Conservation (phyloP, 495 filamentous ascomycete species). For the Choiromyces venosus region DNA sequence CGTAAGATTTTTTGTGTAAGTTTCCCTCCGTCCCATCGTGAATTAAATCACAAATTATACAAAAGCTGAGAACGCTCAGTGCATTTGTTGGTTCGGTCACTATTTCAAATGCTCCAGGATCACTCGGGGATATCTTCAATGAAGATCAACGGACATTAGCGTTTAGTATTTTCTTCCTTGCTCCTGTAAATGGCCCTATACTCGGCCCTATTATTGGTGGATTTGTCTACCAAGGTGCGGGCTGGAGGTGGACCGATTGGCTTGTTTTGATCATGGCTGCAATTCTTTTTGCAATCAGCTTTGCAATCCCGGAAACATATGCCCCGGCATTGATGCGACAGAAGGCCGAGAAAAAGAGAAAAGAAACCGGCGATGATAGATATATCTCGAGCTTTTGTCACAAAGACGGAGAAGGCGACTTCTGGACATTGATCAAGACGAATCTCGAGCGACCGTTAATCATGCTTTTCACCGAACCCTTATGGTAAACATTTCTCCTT, state of each 20-base stretch:
- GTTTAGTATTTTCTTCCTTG: constrained; percentile 70
- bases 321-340: constrained; percentile 63
- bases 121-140: constrained; percentile 71
- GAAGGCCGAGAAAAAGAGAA: constrained; percentile 62
- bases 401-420: constrained; percentile 39
- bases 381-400: constrained; percentile 36
- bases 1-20: constrained; percentile 64
- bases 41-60: not conserved
- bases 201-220: constrained; percentile 59
- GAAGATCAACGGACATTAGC: constrained; percentile 65
- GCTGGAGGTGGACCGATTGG: constrained; percentile 90
- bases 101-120: constrained; percentile 75
- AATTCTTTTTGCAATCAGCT: constrained; percentile 51
- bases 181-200: constrained; percentile 73
- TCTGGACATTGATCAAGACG: constrained; percentile 56
- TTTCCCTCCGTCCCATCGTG: not conserved
- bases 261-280: constrained; percentile 65
- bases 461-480: constrained; percentile 74
- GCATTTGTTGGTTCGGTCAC: constrained; percentile 75
- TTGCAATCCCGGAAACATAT: constrained; percentile 70
- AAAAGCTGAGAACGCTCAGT: constrained; percentile 37
- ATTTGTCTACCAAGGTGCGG: constrained; percentile 67
- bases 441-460: constrained; percentile 72
- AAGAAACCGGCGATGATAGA: constrained; percentile 67
- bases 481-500: constrained; percentile 52